Base-by-base conservation (phyloP, 352 stramenopile species). In the Thalassiosira sp. region DNA sequence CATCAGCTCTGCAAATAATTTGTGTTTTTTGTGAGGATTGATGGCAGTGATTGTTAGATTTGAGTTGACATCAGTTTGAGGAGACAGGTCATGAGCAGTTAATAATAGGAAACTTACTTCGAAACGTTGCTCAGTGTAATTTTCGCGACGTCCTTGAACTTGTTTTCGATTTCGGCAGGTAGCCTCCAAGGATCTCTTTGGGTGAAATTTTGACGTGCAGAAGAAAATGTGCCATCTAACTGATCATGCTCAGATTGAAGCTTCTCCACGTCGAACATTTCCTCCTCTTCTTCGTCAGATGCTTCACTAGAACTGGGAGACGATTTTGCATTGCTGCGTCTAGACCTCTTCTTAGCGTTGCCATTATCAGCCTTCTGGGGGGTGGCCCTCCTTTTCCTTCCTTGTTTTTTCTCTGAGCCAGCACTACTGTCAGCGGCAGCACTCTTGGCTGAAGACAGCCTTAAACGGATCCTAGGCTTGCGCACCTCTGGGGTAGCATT, bases 1-100 rank as follows among this genome's bases (percentile, higher is more conserved):
- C 70, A 75, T 98, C 95, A 79, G 79, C 33, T 40, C 72, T 83
- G 51, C 48, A 57, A 58, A 56, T n/a, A n/a, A n/a, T n/a, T n/a
- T n/a, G 45, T 40, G 31, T 42, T 24, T 1, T 60, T 69, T 25
- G 11, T n/a, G 40, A 13, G 3, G 15, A 18, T 20, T 46, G 7
- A 11, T 16, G n/a, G 3, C 22, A 3, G 25, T 13, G 25, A 27
- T 40, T 37, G 20, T 57, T 10, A 64, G 33, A 56, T 27, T 13
- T 37, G 3, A 18, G 13, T 40, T 43, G 22, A 53, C 33, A 52
- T 31, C 31, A 8, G 15, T 53, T 8, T 16, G 48, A 25, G 1
- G 20, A 61, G 5, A 24, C 40, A n/a, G 7, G n/a, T 11, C 1
- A 60, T 6, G 15, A 45, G 5, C 52, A 46, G n/a, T n/a, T 5